Conservation (phyloP, 495 filamentous ascomycete species). For the Penicillium coffeae region DNA sequence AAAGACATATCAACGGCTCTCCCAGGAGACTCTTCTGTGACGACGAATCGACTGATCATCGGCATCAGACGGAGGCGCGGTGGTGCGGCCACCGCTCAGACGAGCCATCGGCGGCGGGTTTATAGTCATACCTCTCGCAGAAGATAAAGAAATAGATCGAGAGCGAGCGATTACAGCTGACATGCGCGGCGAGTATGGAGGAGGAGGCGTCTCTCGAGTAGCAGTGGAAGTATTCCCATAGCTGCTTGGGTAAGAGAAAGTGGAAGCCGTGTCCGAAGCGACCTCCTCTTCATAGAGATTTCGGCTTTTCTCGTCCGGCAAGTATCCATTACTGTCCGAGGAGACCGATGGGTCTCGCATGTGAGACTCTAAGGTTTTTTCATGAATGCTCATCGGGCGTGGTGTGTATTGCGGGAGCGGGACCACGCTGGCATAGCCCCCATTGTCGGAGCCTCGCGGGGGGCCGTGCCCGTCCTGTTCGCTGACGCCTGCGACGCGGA, state of each 20-base stretch:
- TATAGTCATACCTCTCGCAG: slow-evolving; percentile 21
- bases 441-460: slow-evolving; percentile 20
- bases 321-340: slow-evolving; percentile 12
- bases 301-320: slow-evolving; percentile 33
- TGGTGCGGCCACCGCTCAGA: slow-evolving; percentile 22
- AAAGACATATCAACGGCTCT: slow-evolving; percentile 21
- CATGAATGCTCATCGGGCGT: slow-evolving; percentile 37
- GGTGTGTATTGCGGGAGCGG: slow-evolving; percentile 44
- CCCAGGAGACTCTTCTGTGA: slow-evolving; percentile 31
- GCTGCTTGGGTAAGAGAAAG: slow-evolving; percentile 44
- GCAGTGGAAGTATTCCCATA: slow-evolving; percentile 48
- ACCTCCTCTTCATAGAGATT: slow-evolving; percentile 31
- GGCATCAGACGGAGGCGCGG: slow-evolving; percentile 21
- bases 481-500: slow-evolving; percentile 11
- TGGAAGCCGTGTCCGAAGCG: slow-evolving; percentile 38
- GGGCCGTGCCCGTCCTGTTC: slow-evolving; percentile 10
- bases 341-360: slow-evolving; percentile 37
- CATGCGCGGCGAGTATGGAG: slow-evolving; percentile 39
- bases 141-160: slow-evolving; percentile 35
- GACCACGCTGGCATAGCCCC: slow-evolving; percentile 32
- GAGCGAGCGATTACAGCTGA: slow-evolving; percentile 29
- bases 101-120: slow-evolving; percentile 25
- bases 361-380: slow-evolving; percentile 41
- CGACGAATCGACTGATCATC: slow-evolving; percentile 25
- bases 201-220: slow-evolving; percentile 44